phyloP scores from a whole-genome alignment of 164 flowering plant genomes.

The Vitis vinifera region DNA sequence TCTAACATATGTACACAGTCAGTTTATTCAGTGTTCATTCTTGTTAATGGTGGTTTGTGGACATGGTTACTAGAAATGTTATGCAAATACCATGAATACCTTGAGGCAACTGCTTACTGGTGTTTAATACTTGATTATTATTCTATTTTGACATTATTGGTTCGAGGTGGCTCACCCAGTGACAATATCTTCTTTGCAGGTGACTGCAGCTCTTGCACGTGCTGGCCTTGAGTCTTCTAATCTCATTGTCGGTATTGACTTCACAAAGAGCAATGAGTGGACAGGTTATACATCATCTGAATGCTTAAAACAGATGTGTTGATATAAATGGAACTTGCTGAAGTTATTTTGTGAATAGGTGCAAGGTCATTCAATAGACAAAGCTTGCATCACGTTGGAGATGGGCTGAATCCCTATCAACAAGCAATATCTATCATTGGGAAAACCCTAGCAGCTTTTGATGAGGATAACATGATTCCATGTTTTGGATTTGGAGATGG shows the following conservation, averaged over 20 bases:
- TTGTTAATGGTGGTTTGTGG: neutral
- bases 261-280: conserved; percentile 76
- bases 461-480: conserved; percentile 71
- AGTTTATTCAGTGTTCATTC: neutral
- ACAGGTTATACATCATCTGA: conserved; percentile 39
- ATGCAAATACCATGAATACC: neutral
- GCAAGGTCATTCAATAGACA: conserved; percentile 43
- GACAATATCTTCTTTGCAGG: conserved; percentile 30
- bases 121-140: too few relatives aligned
- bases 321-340: conserved; percentile 8
- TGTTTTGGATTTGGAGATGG: conserved; percentile 89
- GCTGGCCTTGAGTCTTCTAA: conserved; percentile 77
- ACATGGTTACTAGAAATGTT: neutral
- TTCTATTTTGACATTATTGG: too few relatives aligned
- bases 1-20: neutral
- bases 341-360: conserved; percentile 24
- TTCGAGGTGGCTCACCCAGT: too few relatives aligned
- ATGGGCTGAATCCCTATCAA: conserved; percentile 57
- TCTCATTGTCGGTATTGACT: conserved; percentile 70
- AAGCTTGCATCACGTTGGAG: conserved; percentile 62
- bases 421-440: conserved; percentile 76
- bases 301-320: neutral
- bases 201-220: conserved; percentile 65
- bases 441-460: conserved; percentile 63
- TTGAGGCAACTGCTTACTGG: neutral